Evolutionary conservation across 2,329 filamentous ascomycete genomes (phyloP), one percentile per base, ranked within the genome.

Genomic region (Hymenoscyphus infarciens): DNA sequence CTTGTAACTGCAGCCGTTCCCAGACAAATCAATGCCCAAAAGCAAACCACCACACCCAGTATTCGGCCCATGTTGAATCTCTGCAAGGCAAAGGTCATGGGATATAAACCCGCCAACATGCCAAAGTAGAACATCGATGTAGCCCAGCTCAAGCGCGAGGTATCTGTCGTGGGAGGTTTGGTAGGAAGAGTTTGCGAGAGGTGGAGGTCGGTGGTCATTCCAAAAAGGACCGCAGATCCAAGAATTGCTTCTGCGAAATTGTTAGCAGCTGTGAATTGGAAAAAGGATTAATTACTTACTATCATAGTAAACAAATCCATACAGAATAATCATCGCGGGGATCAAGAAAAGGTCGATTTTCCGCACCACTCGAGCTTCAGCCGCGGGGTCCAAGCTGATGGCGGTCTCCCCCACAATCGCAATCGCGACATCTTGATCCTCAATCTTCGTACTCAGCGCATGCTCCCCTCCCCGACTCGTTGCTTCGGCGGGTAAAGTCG

Each of bases 41-140:
- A 60, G 57, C 90, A 75, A 1, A 90, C 86, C 1, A 87, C 77
- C 13, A 71, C 78, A 13, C 88, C 87, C 2, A 92, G 80, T 1
- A 89, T 83, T 56, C 81, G 80, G n/a, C 86, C 83, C 1, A 85
- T 80, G 63, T 85, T 79, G 77, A 91, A 89, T 22, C 84, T 83
- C 74, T 92, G 89, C 1, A 91, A 78, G 0, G 83, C 78, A 64
- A 88, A 90, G 0, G 87, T 87, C 83, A 91, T 86, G 1, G 89
- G 89, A 65, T 91, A 92, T 2, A 90, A 77, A 0, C 89, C 89
- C 0, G 83, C 85, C 1, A 93, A 80, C 87, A 90, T 90, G 42
- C 89, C 89, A 68, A 92, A 91, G 77, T 92, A 92, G 77, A 92
- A 92, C 70, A 91, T 80, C 0, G 87, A 91, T 0, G 88, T 92